A percentile compares a stretch with the other conserved stretches of the same genome.
These are phyloP conservation scores for Fonsecaea monophora DNA, from an alignment of 2,329 filamentous ascomycete genomes.

Conservation along the genomic window DNA sequence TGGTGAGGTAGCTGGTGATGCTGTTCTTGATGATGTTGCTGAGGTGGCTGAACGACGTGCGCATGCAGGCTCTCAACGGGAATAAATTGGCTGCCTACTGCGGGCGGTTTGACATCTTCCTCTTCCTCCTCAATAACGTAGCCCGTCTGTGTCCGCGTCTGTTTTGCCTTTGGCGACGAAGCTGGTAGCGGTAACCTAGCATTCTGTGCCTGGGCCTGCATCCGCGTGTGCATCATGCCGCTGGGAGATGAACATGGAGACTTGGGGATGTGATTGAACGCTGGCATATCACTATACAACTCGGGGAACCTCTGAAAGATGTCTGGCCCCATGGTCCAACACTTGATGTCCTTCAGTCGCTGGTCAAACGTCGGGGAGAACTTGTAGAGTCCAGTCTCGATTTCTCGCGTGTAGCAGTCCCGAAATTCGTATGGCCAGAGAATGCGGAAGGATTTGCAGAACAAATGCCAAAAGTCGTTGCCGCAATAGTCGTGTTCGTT, in stretches of 20 bases:
- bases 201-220: constrained; percentile 8
- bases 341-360: constrained; percentile 36
- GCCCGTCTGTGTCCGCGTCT: background rate
- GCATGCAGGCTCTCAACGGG: constrained; percentile 9
- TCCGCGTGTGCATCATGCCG: background rate
- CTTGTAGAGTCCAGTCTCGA: constrained; percentile 37
- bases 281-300: constrained; percentile 37
- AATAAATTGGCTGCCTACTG: constrained; percentile 4
- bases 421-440: constrained; percentile 39
- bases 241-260: constrained; percentile 5
- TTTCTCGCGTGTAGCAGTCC: constrained; percentile 38
- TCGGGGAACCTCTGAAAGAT: constrained; percentile 39
- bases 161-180: background rate
- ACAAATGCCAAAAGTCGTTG: constrained; percentile 37
- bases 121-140: constrained; percentile 14
- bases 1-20: constrained; percentile 1
- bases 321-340: constrained; percentile 38
- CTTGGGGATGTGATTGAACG: constrained; percentile 32
- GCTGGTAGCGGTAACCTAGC: constrained; percentile 6
- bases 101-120: constrained; percentile 3
- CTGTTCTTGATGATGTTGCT: constrained; percentile 1
- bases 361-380: constrained; percentile 38
- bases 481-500: constrained; percentile 38
- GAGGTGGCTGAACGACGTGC: constrained; percentile 13
- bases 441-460: constrained; percentile 31